A percentile compares a stretch with the other conserved stretches of the same genome.
These are phyloP conservation scores for Fraxinus floribunda DNA, from an alignment of 305 asterid genomes.

Conservation along the genomic window DNA sequence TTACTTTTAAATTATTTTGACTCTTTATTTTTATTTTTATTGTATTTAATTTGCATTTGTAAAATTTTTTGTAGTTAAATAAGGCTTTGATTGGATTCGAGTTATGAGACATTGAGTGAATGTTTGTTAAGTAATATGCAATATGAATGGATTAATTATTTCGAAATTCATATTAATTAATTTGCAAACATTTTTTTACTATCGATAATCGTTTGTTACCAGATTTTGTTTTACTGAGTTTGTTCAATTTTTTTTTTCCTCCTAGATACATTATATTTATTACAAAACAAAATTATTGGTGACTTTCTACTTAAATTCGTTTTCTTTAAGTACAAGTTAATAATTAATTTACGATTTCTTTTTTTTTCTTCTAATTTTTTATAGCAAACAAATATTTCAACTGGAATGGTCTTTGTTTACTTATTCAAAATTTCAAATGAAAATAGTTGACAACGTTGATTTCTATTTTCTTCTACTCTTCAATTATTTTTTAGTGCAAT, in stretches of 20 bases:
- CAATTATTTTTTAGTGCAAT: neutral
- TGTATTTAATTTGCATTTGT: too few relatives aligned
- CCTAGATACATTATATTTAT: too few relatives aligned
- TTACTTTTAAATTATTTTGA: too few relatives aligned
- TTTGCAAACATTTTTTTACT: too few relatives aligned
- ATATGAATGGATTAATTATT: neutral
- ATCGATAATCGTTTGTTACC: too few relatives aligned
- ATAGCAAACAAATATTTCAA: neutral
- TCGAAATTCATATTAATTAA: neutral
- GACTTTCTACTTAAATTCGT: neutral
- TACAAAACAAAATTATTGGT: too few relatives aligned
- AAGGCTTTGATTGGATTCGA: neutral
- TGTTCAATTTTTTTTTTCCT: too few relatives aligned
- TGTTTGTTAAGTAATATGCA: neutral
- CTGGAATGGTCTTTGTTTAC: neutral
- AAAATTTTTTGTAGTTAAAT: too few relatives aligned
- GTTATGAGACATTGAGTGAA: neutral
- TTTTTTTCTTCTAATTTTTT: neutral
- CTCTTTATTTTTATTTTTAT: too few relatives aligned
- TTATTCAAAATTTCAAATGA: neutral
- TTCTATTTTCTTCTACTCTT: neutral
- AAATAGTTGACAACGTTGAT: neutral
- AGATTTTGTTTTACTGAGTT: too few relatives aligned
- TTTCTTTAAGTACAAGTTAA: too few relatives aligned
- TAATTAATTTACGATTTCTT: neutral